Base-by-base conservation (phyloP, 176 grass and related monocot species). In the Triticum monococcum region DNA sequence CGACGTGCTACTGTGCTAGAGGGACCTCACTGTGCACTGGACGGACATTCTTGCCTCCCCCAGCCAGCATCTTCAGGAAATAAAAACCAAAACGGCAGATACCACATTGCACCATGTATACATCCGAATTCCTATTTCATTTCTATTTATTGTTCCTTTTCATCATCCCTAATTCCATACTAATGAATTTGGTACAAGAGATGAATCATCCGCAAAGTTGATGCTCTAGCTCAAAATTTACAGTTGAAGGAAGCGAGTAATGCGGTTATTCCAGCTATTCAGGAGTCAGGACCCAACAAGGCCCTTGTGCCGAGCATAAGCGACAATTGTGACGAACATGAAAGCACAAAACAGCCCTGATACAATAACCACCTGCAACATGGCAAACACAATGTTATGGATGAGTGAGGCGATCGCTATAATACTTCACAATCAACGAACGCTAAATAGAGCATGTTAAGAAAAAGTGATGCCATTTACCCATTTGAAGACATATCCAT, bases 271-370 rank as follows among this genome's bases (percentile, higher is more conserved):
- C 60, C 77, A 68, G 54, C 69, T 46, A 81, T 70, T 99, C 89
- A 99, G 23, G 97, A 81, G 65, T 99, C 89, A 99, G 23, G 97
- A 99, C 67, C 97, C 97, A 72, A 99, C 89, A 25, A 99, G 94
- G n/a, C 97, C 97, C 91, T 99, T 99, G 82, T 93, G 92, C 56
- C 97, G 91, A 87, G 97, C 97, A 87, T 99, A 95, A 74, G 94
- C 92, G 75, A 97, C 87, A 77, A 99, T 99, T 5, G 64, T 79
- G 88, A 91, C 71, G 26, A 99, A 99, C 35, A 99, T 59, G 57
- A 91, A 66, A 11, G 79, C 89, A 20, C 65, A 94, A 67, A 86
- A 79, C 26, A 97, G 65, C 31, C 97, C 97, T 14, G 94, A 91
- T 14, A 96, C 77, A 48, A 91, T 64, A 65, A 97, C 87, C 76